These are phyloP conservation scores for Syzygium grande DNA, from an alignment of 345 rosid species.

Conservation along the genomic window DNA sequence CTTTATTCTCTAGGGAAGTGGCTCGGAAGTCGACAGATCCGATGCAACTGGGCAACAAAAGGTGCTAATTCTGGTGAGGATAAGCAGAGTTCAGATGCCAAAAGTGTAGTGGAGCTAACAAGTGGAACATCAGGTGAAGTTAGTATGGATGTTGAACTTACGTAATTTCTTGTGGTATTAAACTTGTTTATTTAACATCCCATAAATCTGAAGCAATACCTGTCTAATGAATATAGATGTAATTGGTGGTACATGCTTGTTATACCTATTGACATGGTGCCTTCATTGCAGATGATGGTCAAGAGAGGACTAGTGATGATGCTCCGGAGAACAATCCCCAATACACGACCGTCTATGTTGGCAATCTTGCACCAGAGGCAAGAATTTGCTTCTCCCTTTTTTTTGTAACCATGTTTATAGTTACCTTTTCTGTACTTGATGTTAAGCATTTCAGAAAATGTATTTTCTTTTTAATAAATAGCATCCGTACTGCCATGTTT, in stretches of 20 bases:
- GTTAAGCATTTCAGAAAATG: not conserved
- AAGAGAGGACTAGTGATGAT: slow-evolving; percentile 56
- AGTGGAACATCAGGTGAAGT: slow-evolving; percentile 64
- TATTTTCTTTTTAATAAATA: not conserved
- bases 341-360: slow-evolving; percentile 57
- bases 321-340: slow-evolving; percentile 75
- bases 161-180: not conserved
- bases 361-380: slow-evolving; percentile 68
- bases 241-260: not conserved
- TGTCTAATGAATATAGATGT: not conserved
- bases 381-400: not conserved
- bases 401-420: not conserved
- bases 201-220: not conserved
- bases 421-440: not conserved
- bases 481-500: not conserved
- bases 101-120: slow-evolving; percentile 70
- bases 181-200: not conserved
- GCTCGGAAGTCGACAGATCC: slow-evolving; percentile 85
- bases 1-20: slow-evolving; percentile 54
- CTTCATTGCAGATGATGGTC: slow-evolving; percentile 63
- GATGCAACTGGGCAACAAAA: slow-evolving; percentile 97
- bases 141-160: not conserved
- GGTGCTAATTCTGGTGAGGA: slow-evolving; percentile 67
- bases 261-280: not conserved
- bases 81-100: slow-evolving; percentile 62